Base-by-base conservation (phyloP, 75 land plant species). In the Gnetum montanum region DNA sequence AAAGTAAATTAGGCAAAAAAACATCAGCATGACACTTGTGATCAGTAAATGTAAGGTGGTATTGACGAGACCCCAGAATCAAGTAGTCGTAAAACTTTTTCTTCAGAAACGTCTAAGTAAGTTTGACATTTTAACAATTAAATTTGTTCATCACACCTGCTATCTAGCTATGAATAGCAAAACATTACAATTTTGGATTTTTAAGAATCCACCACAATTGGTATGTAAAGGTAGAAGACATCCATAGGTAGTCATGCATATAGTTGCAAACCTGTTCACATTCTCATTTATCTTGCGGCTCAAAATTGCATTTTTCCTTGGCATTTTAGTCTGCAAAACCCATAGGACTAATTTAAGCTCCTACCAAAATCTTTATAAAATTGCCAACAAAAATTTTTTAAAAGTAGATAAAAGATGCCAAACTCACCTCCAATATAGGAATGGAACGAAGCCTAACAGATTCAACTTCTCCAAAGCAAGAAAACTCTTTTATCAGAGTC, bases 401-500 rank as follows among this genome's bases (percentile, higher is more conserved):
- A 47, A 47, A 25, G 24, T 20, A 23, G n/a, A 52, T 3, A 24
- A 53, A 65, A 25, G 3, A 31, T 20, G 25, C 5, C 13, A 18
- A 19, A 71, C 96, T 83, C 68, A 95, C 99, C 75, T 85, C 78
- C 1, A 69, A 43, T 3, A 89, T 43, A 0, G 99, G 96, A 25
- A 95, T 80, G 26, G 97, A 90, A 3, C 99, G 81, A 34, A 90
- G 69, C 57, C 99, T 81, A 31, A 84, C 81, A 15, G 92, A 90
- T 53, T 90, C 99, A 16, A 95, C 58, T 46, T 73, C 83, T 3
- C 99, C 99, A 73, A 77, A 95, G 61, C 37, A 33, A 5, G 65
- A 64, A 57, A 95, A 95, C 59, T 86, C 92, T 41, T 73, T 78
- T 47, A 76, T 34, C 24, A 95, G 52, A 7, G 63, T 70, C 59